Evolutionary conservation across 306 rosid genomes (phyloP).

Genomic region (Benincasa hispida): DNA sequence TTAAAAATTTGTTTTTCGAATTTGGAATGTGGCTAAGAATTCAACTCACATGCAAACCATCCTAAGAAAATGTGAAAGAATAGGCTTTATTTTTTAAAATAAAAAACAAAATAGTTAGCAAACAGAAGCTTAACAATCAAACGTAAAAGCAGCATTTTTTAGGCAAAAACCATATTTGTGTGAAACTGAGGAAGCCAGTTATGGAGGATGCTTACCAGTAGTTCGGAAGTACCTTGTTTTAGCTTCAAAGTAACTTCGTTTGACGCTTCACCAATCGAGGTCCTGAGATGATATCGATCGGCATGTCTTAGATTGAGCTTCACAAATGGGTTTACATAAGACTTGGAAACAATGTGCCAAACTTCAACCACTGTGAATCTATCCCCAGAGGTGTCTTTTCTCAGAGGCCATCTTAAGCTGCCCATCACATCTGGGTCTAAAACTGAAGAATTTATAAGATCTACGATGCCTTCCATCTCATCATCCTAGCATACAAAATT

Average conservation of each 20-base stretch:
- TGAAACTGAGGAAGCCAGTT: no score
- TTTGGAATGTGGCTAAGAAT: no score
- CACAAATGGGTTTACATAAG: conserved; percentile 17
- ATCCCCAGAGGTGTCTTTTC: conserved; percentile 25
- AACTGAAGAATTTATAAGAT: conserved; percentile 30
- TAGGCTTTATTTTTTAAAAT: no score
- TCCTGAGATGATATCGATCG: conserved; percentile 29
- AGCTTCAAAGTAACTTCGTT: conserved; percentile 23
- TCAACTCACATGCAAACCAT: no score
- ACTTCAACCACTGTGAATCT: conserved; percentile 29
- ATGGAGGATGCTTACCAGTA: conserved; percentile 15
- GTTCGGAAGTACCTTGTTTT: conserved; percentile 18
- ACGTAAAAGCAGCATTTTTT: neutral
- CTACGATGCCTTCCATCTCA: conserved; percentile 31
- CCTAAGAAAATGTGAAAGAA: no score
- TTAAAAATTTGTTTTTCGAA: no score
- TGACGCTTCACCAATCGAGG: conserved; percentile 28
- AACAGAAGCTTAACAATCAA: neutral
- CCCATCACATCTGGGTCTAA: conserved; percentile 40
- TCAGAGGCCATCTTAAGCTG: conserved; percentile 52
- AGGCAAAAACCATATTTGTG: neutral
- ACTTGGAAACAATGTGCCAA: conserved; percentile 23
- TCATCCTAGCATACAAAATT: conserved; percentile 16
- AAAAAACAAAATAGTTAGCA: no score
- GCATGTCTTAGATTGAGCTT: conserved; percentile 32